Evolutionary conservation across 1,284 basidiomycete genomes (phyloP).

Genomic region (Boletus semigastroideus): DNA sequence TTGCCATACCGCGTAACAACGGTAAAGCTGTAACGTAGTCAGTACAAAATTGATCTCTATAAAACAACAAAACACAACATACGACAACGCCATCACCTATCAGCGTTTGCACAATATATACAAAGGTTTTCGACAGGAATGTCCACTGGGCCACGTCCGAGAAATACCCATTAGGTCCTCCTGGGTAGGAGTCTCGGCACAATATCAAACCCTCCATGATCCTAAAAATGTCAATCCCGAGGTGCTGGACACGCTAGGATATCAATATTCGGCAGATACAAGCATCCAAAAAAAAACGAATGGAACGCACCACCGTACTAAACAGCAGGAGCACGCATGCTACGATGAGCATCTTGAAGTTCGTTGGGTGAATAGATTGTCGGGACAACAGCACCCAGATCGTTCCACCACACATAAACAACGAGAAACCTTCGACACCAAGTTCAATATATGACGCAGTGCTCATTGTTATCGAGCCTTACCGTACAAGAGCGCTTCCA

Average conservation of each 20-base stretch:
- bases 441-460: background rate
- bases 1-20: slow-evolving; percentile 1
- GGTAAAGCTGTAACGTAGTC: background rate
- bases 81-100: slow-evolving; percentile 27
- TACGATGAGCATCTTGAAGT: background rate
- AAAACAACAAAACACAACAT: slow-evolving; percentile 1
- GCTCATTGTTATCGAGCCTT: background rate
- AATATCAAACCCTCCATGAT: slow-evolving; percentile 3
- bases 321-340: background rate
- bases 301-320: background rate
- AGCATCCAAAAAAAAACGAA: background rate
- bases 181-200: slow-evolving; percentile 4
- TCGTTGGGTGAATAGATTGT: background rate
- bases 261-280: background rate
- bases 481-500: slow-evolving; percentile 5
- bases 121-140: slow-evolving; percentile 24
- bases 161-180: slow-evolving; percentile 20
- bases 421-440: background rate
- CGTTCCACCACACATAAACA: slow-evolving; percentile 4
- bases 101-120: slow-evolving; percentile 21
- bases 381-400: background rate
- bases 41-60: background rate
- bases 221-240: slow-evolving; percentile 10
- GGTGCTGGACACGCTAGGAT: slow-evolving; percentile 3
- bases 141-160: slow-evolving; percentile 23